Conservation (phyloP, 1,139 yeast species). For the Dujonia santamariae region DNA sequence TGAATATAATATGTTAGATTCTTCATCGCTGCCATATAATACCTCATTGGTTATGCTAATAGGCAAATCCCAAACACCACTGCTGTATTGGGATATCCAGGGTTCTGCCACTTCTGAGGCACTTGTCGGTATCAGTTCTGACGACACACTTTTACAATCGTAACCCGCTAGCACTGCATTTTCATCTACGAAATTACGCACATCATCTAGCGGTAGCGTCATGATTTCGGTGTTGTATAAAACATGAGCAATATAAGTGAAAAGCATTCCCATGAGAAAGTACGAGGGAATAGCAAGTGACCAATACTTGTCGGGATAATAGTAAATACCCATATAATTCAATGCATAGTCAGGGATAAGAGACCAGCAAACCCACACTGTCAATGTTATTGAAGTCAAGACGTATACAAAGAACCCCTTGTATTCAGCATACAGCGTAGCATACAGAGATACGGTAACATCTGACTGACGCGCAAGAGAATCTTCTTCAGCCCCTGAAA, state of each 20-base stretch:
- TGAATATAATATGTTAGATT: no score
- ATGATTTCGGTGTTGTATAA: slow-evolving; percentile 71
- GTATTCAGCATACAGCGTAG: slow-evolving; percentile 73
- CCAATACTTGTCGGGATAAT: slow-evolving; percentile 90
- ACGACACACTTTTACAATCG: slow-evolving; percentile 4
- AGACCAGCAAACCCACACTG: slow-evolving; percentile 67
- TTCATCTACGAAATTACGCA: slow-evolving; percentile 66
- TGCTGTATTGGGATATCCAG: slow-evolving; percentile 54
- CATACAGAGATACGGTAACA: slow-evolving; percentile 65
- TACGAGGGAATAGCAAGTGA: slow-evolving; percentile 72
- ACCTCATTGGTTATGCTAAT: slow-evolving; percentile 68
- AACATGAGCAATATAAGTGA: slow-evolving; percentile 65
- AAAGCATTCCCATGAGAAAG: slow-evolving; percentile 66
- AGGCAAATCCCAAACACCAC: slow-evolving; percentile 85
- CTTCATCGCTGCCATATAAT: slow-evolving; percentile 43
- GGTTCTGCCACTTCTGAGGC: slow-evolving; percentile 20
- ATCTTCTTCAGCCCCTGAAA: slow-evolving; percentile 26
- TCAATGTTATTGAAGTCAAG: slow-evolving; percentile 48
- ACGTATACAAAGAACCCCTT: slow-evolving; percentile 79
- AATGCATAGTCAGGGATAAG: slow-evolving; percentile 57
- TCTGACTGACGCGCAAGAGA: slow-evolving; percentile 73
- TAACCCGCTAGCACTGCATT: slow-evolving; percentile 50
- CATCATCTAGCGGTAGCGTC: slow-evolving; percentile 57
- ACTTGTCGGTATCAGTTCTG: slow-evolving; percentile 15
- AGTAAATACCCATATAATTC: slow-evolving; percentile 54